Evolutionary conservation across 2,329 filamentous ascomycete species (phyloP), one percentile per base, ranked within the genome.

Genomic region (Fusarium graminum): DNA sequence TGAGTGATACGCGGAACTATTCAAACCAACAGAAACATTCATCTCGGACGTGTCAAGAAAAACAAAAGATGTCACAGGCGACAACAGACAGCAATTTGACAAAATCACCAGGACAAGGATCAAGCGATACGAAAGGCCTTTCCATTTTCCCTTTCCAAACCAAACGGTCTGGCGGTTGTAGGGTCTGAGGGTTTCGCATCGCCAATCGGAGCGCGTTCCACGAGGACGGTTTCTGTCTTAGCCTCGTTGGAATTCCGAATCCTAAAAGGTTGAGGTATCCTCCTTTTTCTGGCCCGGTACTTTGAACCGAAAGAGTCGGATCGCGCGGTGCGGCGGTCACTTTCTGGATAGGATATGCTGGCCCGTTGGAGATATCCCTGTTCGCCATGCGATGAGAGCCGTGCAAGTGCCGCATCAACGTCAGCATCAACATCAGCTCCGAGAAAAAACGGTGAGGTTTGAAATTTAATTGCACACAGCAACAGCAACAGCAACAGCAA

Each of bases 191-290:
- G 59, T 28, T 50, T 38, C 22, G 38, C 8, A 41, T 54, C 19
- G 39, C 69, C 69, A 71, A 71, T 71, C 69, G 69, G 69, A 72
- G 69, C 59, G 38, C 52, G 67, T 71, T 71, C 69, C 69, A 71
- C 22, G 65, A 59, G 69, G 54, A 58, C 64, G 69, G 69, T 72
- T 67, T 67, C 64, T 62, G 59, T 67, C 64, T 63, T 62, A 67
- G 68, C 56, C 55, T 50, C 55, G 52, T 52, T 53, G 57, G 44
- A 58, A 67, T 59, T 50, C 50, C 51, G 56, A 40, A 50, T 62
- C 25, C 57, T 49, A 53, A 55, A 51, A 38, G 34, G 22, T 22
- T 22, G 22, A 22, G 22, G 46, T 28, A 30, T 59, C 41, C 59
- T 60, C 43, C 52, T 61, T 49, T 63, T 66, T 55, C 54, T 46